phyloP scores from a whole-genome alignment of 108 stramenopile species.

The Aurantiochytrium sp. region DNA sequence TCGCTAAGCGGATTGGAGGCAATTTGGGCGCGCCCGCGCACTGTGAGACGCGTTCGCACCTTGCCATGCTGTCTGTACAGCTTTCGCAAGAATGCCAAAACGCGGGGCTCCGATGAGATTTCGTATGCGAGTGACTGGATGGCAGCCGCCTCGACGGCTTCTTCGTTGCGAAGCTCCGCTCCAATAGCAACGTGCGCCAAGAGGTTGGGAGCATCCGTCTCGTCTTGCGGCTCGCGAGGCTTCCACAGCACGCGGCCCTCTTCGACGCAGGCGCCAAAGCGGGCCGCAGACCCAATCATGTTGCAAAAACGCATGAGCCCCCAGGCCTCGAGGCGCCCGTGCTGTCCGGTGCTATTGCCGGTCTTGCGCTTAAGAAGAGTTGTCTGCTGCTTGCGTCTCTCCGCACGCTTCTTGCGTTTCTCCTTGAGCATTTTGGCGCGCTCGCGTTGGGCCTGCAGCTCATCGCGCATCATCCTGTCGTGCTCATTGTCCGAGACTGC shows the following conservation, averaged over 20 bases:
- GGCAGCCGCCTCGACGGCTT: background rate
- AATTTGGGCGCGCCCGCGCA: background rate
- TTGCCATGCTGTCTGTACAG: background rate
- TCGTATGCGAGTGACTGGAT: background rate
- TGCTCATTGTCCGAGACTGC: background rate
- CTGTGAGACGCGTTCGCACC: background rate
- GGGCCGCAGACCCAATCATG: background rate
- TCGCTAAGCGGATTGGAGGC: background rate
- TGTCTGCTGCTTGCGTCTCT: background rate
- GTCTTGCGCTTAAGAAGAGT: background rate
- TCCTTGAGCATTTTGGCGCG: background rate
- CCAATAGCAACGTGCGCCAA: background rate
- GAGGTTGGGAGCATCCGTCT: background rate
- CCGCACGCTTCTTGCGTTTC: background rate
- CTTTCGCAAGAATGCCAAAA: background rate
- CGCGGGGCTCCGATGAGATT: background rate
- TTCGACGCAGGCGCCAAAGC: slow-evolving; percentile 1
- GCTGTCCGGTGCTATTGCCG: background rate
- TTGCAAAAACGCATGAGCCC: background rate
- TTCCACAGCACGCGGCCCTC: background rate
- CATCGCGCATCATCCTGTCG: background rate
- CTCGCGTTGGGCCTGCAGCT: background rate
- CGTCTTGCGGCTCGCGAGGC: background rate
- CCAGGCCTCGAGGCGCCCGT: background rate
- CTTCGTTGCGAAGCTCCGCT: background rate